These are phyloP conservation scores for Diversispora epigaea DNA, from an alignment of 192 early-diverging fungal genomes.

Conservation along the genomic window DNA sequence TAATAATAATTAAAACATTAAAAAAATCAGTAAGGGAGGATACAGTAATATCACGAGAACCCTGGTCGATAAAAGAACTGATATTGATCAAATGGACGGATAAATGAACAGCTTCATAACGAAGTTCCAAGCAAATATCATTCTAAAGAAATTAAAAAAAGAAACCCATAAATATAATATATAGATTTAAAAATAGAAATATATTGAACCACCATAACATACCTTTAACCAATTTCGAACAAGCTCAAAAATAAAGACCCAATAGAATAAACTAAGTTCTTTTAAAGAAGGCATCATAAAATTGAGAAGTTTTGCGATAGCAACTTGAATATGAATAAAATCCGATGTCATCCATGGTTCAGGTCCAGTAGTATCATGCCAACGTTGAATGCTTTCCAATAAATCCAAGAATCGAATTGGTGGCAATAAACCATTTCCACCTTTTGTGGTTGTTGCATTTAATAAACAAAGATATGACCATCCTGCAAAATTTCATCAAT, in stretches of 20 bases:
- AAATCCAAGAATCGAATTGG: slow-evolving; percentile 43
- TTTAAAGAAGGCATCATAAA: slow-evolving; percentile 41
- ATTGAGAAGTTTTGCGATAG: slow-evolving; percentile 35
- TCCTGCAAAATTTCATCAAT: not conserved
- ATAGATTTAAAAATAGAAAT: not conserved
- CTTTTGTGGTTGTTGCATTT: slow-evolving; percentile 18
- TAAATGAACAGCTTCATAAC: slow-evolving; percentile 28
- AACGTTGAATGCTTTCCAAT: slow-evolving; percentile 42
- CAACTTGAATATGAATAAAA: slow-evolving; percentile 8
- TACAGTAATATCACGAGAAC: too few species aligned
- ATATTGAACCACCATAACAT: slow-evolving; percentile 4
- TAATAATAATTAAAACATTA: too few species aligned
- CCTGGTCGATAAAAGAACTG: too few species aligned
- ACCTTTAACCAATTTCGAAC: slow-evolving; percentile 37
- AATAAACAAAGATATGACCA: slow-evolving; percentile 8
- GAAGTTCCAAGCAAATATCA: not conserved
- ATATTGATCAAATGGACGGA: not conserved
- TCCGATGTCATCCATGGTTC: not conserved
- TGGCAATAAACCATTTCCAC: slow-evolving; percentile 35
- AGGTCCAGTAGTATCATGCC: slow-evolving; percentile 34
- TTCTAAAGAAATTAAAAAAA: slow-evolving; percentile 7
- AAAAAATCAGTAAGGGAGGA: too few species aligned
- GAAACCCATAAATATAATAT: not conserved
- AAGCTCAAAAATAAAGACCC: slow-evolving; percentile 41
- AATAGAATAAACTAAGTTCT: slow-evolving; percentile 48